Base-by-base conservation (phyloP, 352 stramenopile species). In the Pythium myriotylum region DNA sequence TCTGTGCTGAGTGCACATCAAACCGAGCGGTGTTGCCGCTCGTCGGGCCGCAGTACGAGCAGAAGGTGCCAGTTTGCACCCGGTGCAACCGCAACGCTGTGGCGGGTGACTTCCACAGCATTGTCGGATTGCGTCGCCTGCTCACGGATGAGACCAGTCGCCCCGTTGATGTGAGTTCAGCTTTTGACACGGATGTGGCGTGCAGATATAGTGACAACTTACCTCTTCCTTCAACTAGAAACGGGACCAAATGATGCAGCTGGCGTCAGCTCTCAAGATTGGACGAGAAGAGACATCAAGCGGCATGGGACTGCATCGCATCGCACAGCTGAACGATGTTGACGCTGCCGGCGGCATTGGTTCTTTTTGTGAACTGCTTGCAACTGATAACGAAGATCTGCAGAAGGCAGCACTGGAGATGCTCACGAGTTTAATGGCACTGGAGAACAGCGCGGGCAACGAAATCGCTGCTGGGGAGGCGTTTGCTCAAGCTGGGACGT, bases 301-400 rank as follows among this genome's bases (percentile, higher is more conserved):
- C 23, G 82, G 83, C 12, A 86, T 95, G 77, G 86, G 86, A 0
- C 46, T 83, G 1, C 83, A 94, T 47, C 83, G 79, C 51, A 72
- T 95, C 19, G 76, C 83, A 17, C 84, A 95, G 65, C 70, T 95
- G 2, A 95, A 95, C 59, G 86, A 95, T 60, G 73, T 95, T 17
- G 84, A 92, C 51, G 78, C 81, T 6, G 84, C 82, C n/a, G 86
- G 86, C 33, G 86, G 86, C 7, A 74, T 95, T 19, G 61, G 62
- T 1, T 84, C 83, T 9, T 91, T 95, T 40, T 93, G 83, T 47
- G 68, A 88, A 14, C 45, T 95, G 33, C 65, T 54, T 1, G 63
- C 73, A 10, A 83, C 73, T 0, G 76, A 86, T 23, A 63, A 79
- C 1, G 76, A 84, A 49, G 71, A 81, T 16, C 41, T 90, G 4